Conservation (phyloP, 345 rosid genomes). For the Gossypium arboreum region DNA sequence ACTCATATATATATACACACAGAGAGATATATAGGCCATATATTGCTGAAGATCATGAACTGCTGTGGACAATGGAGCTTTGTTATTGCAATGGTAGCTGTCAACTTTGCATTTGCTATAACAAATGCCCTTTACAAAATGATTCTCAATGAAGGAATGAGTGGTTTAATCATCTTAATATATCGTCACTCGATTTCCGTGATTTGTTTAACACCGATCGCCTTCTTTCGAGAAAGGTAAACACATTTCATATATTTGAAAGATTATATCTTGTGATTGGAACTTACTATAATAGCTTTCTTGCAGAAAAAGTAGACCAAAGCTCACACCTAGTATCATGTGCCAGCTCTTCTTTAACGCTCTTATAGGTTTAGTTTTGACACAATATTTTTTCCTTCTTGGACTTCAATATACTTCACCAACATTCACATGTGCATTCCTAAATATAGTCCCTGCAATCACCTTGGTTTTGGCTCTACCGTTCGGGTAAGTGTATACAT, state of each 20-base stretch:
- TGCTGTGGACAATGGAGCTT: slow-evolving; percentile 45
- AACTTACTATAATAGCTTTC: not conserved
- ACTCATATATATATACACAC: too few relatives aligned
- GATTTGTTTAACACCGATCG: slow-evolving; percentile 59
- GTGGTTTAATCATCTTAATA: slow-evolving; percentile 56
- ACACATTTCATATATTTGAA: not conserved
- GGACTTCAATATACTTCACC: slow-evolving; percentile 58
- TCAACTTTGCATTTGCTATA: slow-evolving; percentile 50
- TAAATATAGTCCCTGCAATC: slow-evolving; percentile 54
- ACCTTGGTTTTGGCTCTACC: slow-evolving; percentile 48
- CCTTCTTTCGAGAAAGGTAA: slow-evolving; percentile 66
- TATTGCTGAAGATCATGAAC: slow-evolving; percentile 26
- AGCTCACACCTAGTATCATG: slow-evolving; percentile 41
- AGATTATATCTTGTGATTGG: not conserved
- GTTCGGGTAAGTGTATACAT: slow-evolving; percentile 29
- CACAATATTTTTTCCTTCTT: slow-evolving; percentile 49
- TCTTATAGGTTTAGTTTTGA: slow-evolving; percentile 52
- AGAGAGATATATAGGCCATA: too few relatives aligned
- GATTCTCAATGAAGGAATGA: slow-evolving; percentile 52
- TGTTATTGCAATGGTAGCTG: slow-evolving; percentile 42
- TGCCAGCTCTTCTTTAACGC: slow-evolving; percentile 61
- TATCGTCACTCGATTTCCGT: slow-evolving; percentile 55
- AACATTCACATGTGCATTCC: slow-evolving; percentile 51
- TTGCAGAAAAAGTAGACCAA: slow-evolving; percentile 56
- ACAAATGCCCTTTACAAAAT: slow-evolving; percentile 60